phyloP scores from a whole-genome alignment of 1,284 basidiomycete genomes.

The Irpex sp. region DNA sequence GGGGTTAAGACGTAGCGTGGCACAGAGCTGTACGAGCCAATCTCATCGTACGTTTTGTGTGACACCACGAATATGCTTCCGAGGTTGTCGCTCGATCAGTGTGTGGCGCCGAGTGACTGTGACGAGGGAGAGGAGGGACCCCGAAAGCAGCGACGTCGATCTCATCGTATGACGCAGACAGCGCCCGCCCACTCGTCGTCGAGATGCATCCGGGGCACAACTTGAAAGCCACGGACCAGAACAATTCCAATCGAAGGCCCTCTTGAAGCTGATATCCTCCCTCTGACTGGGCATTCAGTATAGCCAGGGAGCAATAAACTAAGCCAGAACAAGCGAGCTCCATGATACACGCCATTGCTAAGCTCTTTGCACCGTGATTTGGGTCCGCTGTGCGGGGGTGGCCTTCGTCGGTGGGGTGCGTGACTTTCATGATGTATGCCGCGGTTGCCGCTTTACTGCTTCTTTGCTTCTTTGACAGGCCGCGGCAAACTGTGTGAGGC shows the following conservation, averaged over 20 bases:
- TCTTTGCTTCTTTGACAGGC: no score
- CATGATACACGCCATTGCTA: not conserved
- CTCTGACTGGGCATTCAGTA: not conserved
- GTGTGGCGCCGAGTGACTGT: not conserved
- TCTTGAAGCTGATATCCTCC: not conserved
- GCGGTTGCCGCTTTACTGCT: no score
- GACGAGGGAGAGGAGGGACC: not conserved
- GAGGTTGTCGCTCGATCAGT: not conserved
- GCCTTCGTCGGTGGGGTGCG: not conserved
- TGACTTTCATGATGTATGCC: not conserved
- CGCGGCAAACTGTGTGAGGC: no score
- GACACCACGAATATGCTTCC: not conserved
- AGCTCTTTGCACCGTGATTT: not conserved
- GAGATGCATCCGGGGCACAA: not conserved
- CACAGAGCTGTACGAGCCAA: not conserved
- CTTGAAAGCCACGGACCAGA: not conserved
- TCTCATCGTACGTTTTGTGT: not conserved
- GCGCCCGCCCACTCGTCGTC: not conserved
- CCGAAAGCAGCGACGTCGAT: not conserved
- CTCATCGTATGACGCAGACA: not conserved
- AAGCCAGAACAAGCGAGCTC: not conserved
- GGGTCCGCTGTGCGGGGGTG: no score
- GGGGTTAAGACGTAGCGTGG: no score
- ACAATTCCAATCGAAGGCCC: not conserved
- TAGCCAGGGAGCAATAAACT: not conserved